Evolutionary conservation across 129 eudicot species (phyloP).

Genomic region (Helianthus tuberosus): DNA sequence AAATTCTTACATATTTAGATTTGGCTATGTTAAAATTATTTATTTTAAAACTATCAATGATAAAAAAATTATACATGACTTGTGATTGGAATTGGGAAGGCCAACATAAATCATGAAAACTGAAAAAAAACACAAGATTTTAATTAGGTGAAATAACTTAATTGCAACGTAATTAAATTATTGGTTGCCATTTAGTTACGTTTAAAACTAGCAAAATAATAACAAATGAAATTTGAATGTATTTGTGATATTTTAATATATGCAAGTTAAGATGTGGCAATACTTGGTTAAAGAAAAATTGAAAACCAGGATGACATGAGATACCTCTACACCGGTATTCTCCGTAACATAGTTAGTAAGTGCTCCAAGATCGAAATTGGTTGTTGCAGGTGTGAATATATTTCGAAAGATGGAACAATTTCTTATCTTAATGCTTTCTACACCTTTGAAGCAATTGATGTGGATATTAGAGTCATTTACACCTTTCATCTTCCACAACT

Average conservation of each 20-base stretch:
- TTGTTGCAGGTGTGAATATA: conserved; percentile 6
- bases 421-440: neutral
- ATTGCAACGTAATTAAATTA: neutral
- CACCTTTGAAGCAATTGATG: neutral
- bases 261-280: no score
- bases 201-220: no score
- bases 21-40: no score
- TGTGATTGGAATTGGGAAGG: neutral
- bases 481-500: conserved; percentile 1
- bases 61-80: no score
- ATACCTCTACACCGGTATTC: neutral
- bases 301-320: neutral
- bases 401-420: neutral
- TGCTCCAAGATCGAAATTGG: neutral
- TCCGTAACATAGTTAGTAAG: neutral
- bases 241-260: neutral
- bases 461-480: neutral
- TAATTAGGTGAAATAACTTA: no score
- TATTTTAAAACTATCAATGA: neutral
- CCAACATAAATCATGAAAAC: neutral
- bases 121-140: neutral
- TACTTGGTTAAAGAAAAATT: no score
- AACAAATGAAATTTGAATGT: neutral
- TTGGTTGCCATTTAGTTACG: neutral
- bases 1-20: no score